Conservation (phyloP, 1,284 basidiomycete species). For the Malassezia slooffiae region DNA sequence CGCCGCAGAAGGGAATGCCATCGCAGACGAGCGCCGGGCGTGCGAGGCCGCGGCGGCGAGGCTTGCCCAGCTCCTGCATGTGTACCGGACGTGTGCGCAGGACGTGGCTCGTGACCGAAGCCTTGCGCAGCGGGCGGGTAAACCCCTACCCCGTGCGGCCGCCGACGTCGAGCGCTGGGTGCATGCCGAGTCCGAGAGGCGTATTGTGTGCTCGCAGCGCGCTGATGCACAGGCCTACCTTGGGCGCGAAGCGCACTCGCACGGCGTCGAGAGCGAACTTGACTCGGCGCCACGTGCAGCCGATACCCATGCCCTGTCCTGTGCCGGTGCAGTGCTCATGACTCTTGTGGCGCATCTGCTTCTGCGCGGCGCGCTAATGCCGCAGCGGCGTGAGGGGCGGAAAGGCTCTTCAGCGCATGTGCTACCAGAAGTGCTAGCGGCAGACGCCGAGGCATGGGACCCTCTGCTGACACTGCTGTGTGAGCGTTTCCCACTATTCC, state of each 20-base stretch:
- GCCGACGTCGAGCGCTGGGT: constrained; percentile 21
- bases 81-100: constrained; percentile 27
- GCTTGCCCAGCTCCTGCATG: constrained; percentile 16
- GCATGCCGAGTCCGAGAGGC: constrained; percentile 1
- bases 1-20: constrained; percentile 3
- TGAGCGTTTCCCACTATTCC: not conserved
- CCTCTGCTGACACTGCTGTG: constrained; percentile 5
- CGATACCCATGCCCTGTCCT: not conserved
- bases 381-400: too few species aligned
- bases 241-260: not conserved
- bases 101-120: constrained; percentile 26
- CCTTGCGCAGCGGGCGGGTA: constrained; percentile 15
- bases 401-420: too few species aligned
- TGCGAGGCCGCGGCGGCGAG: constrained; percentile 15
- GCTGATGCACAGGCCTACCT: not conserved
- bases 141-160: constrained; percentile 17
- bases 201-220: not conserved
- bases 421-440: too few species aligned
- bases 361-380: constrained; percentile 11
- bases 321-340: constrained; percentile 3
- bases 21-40: constrained; percentile 4
- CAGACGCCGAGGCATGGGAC: constrained; percentile 1
- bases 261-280: not conserved
- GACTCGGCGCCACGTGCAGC: not conserved
- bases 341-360: constrained; percentile 7